Evolutionary conservation across 129 eudicot species (phyloP).

Genomic region (Pseudognaphalium luteoalbum): DNA sequence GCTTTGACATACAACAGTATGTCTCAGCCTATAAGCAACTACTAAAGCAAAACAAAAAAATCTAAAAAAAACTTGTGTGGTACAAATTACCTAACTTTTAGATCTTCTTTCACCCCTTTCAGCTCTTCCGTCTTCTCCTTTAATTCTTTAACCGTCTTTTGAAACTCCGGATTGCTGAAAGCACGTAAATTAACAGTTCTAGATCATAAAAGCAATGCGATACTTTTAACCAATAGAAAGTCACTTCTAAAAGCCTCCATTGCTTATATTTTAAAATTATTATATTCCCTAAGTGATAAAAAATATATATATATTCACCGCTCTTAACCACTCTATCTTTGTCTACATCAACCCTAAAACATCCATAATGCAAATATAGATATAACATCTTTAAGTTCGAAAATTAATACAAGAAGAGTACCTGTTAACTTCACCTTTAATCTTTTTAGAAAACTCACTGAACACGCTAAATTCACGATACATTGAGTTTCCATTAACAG

Average conservation of each 20-base stretch:
- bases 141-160: slow-evolving; percentile 69
- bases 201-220: neutral
- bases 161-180: slow-evolving; percentile 71
- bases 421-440: slow-evolving; percentile 48
- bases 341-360: neutral
- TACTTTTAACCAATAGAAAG: neutral
- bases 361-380: slow-evolving; percentile 2
- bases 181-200: slow-evolving; percentile 12
- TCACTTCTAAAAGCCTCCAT: neutral
- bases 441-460: slow-evolving; percentile 39
- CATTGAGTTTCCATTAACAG: slow-evolving; percentile 23
- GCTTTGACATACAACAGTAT: slow-evolving; percentile 99
- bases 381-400: neutral
- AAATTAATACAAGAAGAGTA: slow-evolving; percentile 5
- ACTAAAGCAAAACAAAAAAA: slow-evolving; percentile 25
- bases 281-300: neutral
- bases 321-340: neutral
- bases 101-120: slow-evolving; percentile 75
- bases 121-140: slow-evolving; percentile 84
- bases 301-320: neutral
- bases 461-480: slow-evolving; percentile 42
- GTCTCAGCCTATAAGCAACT: slow-evolving; percentile 81
- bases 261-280: too few relatives aligned
- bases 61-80: slow-evolving; percentile 6
- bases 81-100: slow-evolving; percentile 77